Evolutionary conservation across 2,329 filamentous ascomycete species (phyloP), one percentile per base, ranked within the genome.

Genomic region (Aspergillus sp.): DNA sequence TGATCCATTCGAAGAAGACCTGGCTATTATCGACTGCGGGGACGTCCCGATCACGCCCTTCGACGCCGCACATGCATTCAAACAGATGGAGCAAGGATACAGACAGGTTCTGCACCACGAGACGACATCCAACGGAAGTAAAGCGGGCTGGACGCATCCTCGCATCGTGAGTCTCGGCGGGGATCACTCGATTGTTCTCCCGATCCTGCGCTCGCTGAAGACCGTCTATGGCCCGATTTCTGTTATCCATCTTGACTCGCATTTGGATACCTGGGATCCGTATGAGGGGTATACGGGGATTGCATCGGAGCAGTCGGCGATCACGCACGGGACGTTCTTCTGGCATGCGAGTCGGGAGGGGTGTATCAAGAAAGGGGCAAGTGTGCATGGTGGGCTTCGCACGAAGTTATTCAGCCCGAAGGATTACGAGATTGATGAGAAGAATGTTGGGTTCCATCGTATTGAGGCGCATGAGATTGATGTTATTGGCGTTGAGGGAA

Each of bases 241-340:
- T 2, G 67, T 70, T 1, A 63, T 71, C 11, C 69, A 71, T 54
- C 51, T 71, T 1, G 69, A 71, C 39, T 66, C 68, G 15, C 69
- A 72, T 59, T 56, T 71, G 4, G 68, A 71, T 30, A 70, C 68
- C 3, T 68, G 60, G 60, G 61, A 68, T 51, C 66, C 66, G 1
- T 61, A 66, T 49, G 57, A 61, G 59, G 64, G 66, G 15, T 65
- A 65, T 24, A 66, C 61, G 8, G 65, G 64, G 3, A 66, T 64
- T 17, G 58, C 61, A 12, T 65, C 57, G 15, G 56, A 52, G 53
- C 66, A 68, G 51, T 63, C 56, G 2, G 65, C 64, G 0, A 62
- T 69, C 24, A 68, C 66, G 3, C 67, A 69, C 50, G 67, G 67
- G 3, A 69, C 66, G 4, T 67, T 69, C 53, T 67, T 69, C 51